Evolutionary conservation across 768 basidiomycete genomes (phyloP).

Genomic region (Collybia sordida): DNA sequence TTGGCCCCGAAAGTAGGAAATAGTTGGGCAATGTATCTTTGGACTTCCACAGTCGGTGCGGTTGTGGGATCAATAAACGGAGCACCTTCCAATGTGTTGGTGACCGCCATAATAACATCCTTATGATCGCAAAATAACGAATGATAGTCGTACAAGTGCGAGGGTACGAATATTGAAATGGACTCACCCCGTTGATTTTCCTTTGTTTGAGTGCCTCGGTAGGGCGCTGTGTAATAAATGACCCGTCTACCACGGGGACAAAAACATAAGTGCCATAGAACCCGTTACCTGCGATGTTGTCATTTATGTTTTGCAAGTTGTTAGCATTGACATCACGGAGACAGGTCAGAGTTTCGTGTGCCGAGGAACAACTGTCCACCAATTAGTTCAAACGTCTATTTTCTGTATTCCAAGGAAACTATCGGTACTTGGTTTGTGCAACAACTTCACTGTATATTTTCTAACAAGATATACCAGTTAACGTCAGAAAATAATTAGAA

Average conservation of each 20-base stretch:
- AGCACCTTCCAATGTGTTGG: slow-evolving; percentile 38
- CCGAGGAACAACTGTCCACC: slow-evolving; percentile 30
- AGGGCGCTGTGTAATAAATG: slow-evolving; percentile 42
- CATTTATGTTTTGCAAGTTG: slow-evolving; percentile 32
- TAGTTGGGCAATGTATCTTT: slow-evolving; percentile 32
- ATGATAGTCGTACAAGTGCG: too few species aligned
- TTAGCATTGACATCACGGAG: slow-evolving; percentile 33
- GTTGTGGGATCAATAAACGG: slow-evolving; percentile 34
- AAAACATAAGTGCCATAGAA: slow-evolving; percentile 40
- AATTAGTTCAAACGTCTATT: background rate
- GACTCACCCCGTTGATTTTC: slow-evolving; percentile 41
- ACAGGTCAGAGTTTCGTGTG: slow-evolving; percentile 35
- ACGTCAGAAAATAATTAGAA: too few species aligned
- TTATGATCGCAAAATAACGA: background rate
- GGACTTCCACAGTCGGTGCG: slow-evolving; percentile 21
- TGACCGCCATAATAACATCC: slow-evolving; percentile 33
- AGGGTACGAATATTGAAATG: background rate
- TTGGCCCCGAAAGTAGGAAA: slow-evolving; percentile 34
- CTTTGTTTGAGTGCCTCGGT: slow-evolving; percentile 32
- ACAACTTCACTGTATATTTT: slow-evolving; percentile 30
- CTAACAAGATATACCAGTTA: too few species aligned
- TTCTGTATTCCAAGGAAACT: too few species aligned
- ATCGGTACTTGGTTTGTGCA: slow-evolving; percentile 30
- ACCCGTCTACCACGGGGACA: slow-evolving; percentile 47
- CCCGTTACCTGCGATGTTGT: slow-evolving; percentile 22